Evolutionary conservation across 345 rosid species (phyloP), one percentile per base, ranked within the genome.

Genomic region (Turritis glabra): DNA sequence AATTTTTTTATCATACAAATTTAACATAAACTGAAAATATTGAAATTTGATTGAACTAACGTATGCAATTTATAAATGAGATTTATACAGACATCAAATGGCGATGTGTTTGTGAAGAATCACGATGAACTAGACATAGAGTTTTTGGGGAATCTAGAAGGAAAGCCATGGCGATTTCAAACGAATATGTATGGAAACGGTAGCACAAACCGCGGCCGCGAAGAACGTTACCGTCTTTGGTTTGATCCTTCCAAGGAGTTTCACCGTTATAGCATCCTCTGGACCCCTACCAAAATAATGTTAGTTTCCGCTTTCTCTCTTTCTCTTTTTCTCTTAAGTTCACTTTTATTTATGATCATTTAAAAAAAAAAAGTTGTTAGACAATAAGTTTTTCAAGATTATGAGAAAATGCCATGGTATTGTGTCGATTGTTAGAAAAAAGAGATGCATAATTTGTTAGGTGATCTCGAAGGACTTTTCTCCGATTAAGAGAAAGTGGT

Each of bases 101-200:
- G 73, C 0, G 99, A 90, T 40, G 90, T 88, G 53, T 94, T 88
- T 62, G 86, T 84, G 82, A 90, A 86, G 80, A 82, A 26, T 2
- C 99, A 95, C 22, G 99, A 92, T 23, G 99, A 95, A 73, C 60
- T 95, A 79, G 99, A 95, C 86, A 82, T 92, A 18, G 99, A 95
- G 82, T 95, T 95, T 73, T 61, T 95, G 60, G 99, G 99, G 3
- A 92, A 92, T 71, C 59, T 88, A 1, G 73, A 75, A 58, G 97
- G 98, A 21, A 84, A 92, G 71, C 89, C 94, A 17, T 95, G 97
- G 97, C 85, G 93, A 53, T 89, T 95, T 65, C 99, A 95, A 55
- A 95, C 99, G 0, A 95, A 92, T 75, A 66, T 92, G 80, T 95
- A 95, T 18, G 97, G 96, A 0, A 92, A 95, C 57, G 98, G 99